Base-by-base conservation (phyloP, 2,329 filamentous ascomycete species). In the Fusarium sp. region DNA sequence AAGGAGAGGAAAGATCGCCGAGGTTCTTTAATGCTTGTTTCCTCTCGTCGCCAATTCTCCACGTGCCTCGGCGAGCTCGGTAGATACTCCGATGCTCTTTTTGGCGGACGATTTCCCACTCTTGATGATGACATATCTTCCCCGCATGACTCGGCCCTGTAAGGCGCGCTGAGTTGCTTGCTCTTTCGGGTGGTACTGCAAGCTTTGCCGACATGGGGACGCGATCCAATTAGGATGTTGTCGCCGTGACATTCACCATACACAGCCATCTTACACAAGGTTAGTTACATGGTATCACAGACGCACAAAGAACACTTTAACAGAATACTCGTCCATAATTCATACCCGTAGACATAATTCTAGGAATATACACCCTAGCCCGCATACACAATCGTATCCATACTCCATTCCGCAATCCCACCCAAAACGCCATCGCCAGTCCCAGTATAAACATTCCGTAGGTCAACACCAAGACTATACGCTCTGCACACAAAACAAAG, bases 51-150 rank as follows among this genome's bases (percentile, higher is more conserved):
- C 23, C 48, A 30, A 50, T 39, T 57, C 68, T 71, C 68, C 68
- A 71, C 68, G 61, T 70, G 68, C 68, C 70, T 71, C 68, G 68
- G 68, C 55, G 34, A 31, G 27, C 55, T 58, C 55, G 55, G 55
- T 65, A 57, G 60, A 58, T 50, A 55, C 48, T 16, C 68, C 68
- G 68, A 71, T 58, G 39, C 28, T 44, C 15, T 48, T 31, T 48
- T 48, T 31, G 40, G 40, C 43, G 41, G 23, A 18, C 27, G 39
- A 30, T 23, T 40, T 40, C 36, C 31, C 48, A 37, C 48, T 43
- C 34, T 11, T 30, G 18, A 55, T 55, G 52, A 55, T 44, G 39
- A 55, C 52, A 55, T 55, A 28, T 40, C 40, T 53, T 43, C 52
- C 52, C 37, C 39, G 52, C 28, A 55, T 44, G 52, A 34, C 52